phyloP scores from a whole-genome alignment of 2,329 filamentous ascomycete genomes.

The Periglandula ipomoeae region DNA sequence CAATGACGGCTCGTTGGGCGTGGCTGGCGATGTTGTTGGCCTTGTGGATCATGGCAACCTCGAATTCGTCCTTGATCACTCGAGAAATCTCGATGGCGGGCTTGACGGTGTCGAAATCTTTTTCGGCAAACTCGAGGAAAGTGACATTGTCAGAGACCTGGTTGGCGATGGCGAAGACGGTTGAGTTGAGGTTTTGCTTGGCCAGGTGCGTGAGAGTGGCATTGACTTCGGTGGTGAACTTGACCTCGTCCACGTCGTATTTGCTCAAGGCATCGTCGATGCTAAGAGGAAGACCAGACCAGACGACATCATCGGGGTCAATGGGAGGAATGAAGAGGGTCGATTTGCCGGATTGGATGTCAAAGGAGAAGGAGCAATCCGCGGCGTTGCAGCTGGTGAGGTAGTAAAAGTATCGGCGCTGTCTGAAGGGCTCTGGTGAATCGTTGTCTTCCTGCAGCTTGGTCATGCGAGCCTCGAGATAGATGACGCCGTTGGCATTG shows the following conservation, averaged over 20 bases:
- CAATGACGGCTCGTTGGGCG: slow-evolving; percentile 55
- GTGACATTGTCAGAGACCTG: slow-evolving; percentile 66
- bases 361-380: slow-evolving; percentile 74
- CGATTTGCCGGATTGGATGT: slow-evolving; percentile 61
- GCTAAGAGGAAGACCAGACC: slow-evolving; percentile 80
- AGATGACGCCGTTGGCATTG: slow-evolving; percentile 61
- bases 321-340: slow-evolving; percentile 88
- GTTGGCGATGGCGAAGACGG: slow-evolving; percentile 67
- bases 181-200: slow-evolving; percentile 25
- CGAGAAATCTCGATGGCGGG: slow-evolving; percentile 59
- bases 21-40: slow-evolving; percentile 62
- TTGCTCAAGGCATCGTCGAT: slow-evolving; percentile 62
- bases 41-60: slow-evolving; percentile 62
- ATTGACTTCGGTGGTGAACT: slow-evolving; percentile 65
- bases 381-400: slow-evolving; percentile 74
- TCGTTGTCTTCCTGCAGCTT: slow-evolving; percentile 86
- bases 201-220: slow-evolving; percentile 52
- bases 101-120: slow-evolving; percentile 48
- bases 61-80: slow-evolving; percentile 65
- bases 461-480: slow-evolving; percentile 77
- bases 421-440: slow-evolving; percentile 71
- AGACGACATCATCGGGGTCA: slow-evolving; percentile 83
- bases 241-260: slow-evolving; percentile 77
- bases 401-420: slow-evolving; percentile 92
- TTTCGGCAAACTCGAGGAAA: slow-evolving; percentile 60